Base-by-base conservation (phyloP, 2,329 filamentous ascomycete genomes). In the Huntiella omanensis region DNA sequence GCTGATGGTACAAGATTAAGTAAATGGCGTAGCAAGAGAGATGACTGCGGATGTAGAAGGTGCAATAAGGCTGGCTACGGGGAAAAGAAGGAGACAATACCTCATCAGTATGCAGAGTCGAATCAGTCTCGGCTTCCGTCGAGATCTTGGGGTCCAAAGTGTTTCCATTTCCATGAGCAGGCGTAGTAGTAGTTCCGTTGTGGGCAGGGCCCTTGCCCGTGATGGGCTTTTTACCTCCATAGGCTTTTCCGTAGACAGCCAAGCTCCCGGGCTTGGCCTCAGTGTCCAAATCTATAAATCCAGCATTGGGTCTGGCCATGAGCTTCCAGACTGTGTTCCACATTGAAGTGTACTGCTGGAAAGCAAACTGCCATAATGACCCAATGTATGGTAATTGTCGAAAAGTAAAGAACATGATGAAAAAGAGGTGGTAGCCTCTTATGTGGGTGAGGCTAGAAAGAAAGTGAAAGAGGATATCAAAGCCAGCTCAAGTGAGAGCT, bases 291-390 rank as follows among this genome's bases (percentile, higher is more conserved):
- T 49, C 48, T 46, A 49, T 36, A 11, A 43, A 49, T 38, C 48
- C 48, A n/a, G 48, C 48, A 34, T 33, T 49, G 4, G 48, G 48
- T 46, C 48, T 49, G 5, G 48, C 48, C 5, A 41, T 39, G 35
- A 49, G 48, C 40, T 46, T 49, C 48, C 48, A 49, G 46, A 49
- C 44, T 35, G 46, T 35, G 43, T 49, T 49, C 48, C 48, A 49
- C 40, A 49, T 43, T 43, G 43, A 49, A 38, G 46, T 49, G 48
- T 49, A 49, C 40, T 49, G 48, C 44, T 49, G 48, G 43, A 49
- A 49, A 17, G 43, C 48, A 40, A 49, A 49, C 36, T 49, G 48
- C 48, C 48, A 49, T 34, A 49, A 38, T 42, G 48, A 49, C 19
- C 43, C 45, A 19, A 49, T 49, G 19, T 41, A 49, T 17, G 48